phyloP scores from a whole-genome alignment of 2,329 filamentous ascomycete genomes.

The Colletotrichum coccodes region DNA sequence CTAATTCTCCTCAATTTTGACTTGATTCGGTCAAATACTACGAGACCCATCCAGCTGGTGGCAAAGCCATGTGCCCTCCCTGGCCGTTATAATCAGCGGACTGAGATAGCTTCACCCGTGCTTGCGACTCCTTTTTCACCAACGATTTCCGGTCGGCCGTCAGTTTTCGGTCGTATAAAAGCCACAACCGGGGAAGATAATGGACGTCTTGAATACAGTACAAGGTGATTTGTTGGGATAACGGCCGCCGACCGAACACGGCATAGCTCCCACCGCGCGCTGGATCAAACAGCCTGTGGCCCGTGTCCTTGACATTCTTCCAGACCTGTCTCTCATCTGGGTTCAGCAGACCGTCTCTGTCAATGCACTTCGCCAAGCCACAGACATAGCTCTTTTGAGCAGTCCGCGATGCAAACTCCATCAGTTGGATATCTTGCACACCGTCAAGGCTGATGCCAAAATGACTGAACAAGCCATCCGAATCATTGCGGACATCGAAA shows the following conservation, averaged over 20 bases:
- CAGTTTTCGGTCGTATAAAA: constrained; percentile 39
- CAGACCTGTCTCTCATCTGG: constrained; percentile 37
- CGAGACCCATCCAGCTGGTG: constrained; percentile 36
- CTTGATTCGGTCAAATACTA: not conserved
- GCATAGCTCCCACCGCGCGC: constrained; percentile 54
- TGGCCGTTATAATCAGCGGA: constrained; percentile 37
- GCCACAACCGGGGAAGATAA: constrained; percentile 48
- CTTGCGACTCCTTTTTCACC: constrained; percentile 39
- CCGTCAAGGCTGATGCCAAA: constrained; percentile 54
- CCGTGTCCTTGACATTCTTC: constrained; percentile 47
- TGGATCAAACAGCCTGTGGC: constrained; percentile 50
- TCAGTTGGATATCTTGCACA: constrained; percentile 64
- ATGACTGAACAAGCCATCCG: constrained; percentile 61
- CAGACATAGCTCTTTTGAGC: constrained; percentile 29
- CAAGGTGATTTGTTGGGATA: constrained; percentile 46
- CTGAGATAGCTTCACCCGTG: constrained; percentile 44
- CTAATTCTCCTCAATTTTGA: no score
- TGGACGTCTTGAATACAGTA: constrained; percentile 61
- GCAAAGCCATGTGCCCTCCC: constrained; percentile 42
- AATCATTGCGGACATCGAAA: constrained; percentile 69
- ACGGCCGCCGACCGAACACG: constrained; percentile 58
- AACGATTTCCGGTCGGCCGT: constrained; percentile 31
- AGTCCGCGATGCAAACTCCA: constrained; percentile 56
- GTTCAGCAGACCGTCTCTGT: constrained; percentile 37
- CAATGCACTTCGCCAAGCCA: constrained; percentile 44